Base-by-base conservation (phyloP, 345 rosid genomes). In the Bretschneidera sinensis region DNA sequence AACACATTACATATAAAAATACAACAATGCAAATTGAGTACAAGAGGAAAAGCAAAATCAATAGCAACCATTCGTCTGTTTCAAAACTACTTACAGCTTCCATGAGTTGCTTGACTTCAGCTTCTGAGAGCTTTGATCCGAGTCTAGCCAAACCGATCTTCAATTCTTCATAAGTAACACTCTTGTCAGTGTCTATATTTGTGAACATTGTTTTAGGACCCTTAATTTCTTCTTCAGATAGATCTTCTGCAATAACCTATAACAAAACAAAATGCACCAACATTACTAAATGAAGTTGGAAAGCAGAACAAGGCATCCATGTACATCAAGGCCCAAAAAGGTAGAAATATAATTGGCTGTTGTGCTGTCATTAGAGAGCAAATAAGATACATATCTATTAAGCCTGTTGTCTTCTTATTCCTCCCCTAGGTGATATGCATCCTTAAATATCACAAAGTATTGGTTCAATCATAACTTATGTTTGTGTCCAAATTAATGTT, bases 111-210 rank as follows among this genome's bases (percentile, higher is more conserved):
- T 79, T 79, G 54, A 87, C 95, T 79, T 90, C 92, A 55, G 76
- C 60, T 79, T 90, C 97, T 11, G 95, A 79, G 48, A 90, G 81
- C 70, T 56, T 84, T 1, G 97, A 85, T 28, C 97, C 97, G 28
- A 85, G 88, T 58, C 80, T 75, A 64, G 84, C 83, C 43, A 90
- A 57, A 48, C 97, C 90, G 21, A 82, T 58, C 76, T 78, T 87
- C 62, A 90, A 71, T 65, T 90, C 97, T 49, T 87, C 88, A 64
- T 78, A 87, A 22, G 92, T 90, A 73, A 90, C 97, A 55, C 95
- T 90, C 15, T 83, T 82, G 72, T 90, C 95, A 0, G 95, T 85
- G 57, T 90, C 97, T 74, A 90, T 80, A 74, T 87, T 87, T 9
- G 76, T 62, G 51, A 90, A 90, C 92, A 82, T 87, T 47, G 82